phyloP scores from a whole-genome alignment of 163 green algal genomes.

The Chloromonas sp. region DNA sequence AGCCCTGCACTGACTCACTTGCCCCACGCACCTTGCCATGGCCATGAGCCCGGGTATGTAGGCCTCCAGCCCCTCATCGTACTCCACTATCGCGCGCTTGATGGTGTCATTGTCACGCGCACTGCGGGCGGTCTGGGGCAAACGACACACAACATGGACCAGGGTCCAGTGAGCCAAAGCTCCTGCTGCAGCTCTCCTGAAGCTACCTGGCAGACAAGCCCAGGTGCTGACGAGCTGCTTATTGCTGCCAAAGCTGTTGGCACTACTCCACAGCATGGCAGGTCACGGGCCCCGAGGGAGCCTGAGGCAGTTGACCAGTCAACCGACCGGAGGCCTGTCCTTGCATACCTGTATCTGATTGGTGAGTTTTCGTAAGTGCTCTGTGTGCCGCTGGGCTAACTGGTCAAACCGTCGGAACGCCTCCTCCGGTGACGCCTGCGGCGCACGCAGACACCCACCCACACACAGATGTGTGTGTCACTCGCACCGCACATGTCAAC shows the following conservation, averaged over 20 bases:
- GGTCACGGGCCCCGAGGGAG: too few species aligned
- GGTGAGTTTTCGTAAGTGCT: slow-evolving; percentile 62
- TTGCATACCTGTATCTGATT: slow-evolving; percentile 64
- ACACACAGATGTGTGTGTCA: background rate
- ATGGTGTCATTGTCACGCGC: slow-evolving; percentile 64
- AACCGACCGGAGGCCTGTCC: background rate
- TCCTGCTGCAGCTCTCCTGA: too few species aligned
- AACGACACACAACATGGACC: background rate
- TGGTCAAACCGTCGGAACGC: slow-evolving; percentile 59
- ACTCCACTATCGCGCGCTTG: slow-evolving; percentile 68
- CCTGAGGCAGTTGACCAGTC: too few species aligned
- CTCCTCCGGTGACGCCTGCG: slow-evolving; percentile 41
- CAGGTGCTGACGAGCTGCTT: background rate
- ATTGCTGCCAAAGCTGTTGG: too few species aligned
- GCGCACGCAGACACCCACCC: background rate
- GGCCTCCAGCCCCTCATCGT: slow-evolving; percentile 75
- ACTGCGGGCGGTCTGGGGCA: slow-evolving; percentile 38
- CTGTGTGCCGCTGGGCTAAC: slow-evolving; percentile 56
- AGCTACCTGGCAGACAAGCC: too few species aligned
- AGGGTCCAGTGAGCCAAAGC: too few species aligned
- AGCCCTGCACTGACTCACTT: too few species aligned
- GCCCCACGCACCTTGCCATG: slow-evolving; percentile 34
- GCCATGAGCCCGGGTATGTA: slow-evolving; percentile 84
- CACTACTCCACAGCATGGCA: too few species aligned
- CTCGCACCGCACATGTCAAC: too few species aligned